phyloP scores from a whole-genome alignment of 495 filamentous ascomycete species.

The Delitschia confertaspora region DNA sequence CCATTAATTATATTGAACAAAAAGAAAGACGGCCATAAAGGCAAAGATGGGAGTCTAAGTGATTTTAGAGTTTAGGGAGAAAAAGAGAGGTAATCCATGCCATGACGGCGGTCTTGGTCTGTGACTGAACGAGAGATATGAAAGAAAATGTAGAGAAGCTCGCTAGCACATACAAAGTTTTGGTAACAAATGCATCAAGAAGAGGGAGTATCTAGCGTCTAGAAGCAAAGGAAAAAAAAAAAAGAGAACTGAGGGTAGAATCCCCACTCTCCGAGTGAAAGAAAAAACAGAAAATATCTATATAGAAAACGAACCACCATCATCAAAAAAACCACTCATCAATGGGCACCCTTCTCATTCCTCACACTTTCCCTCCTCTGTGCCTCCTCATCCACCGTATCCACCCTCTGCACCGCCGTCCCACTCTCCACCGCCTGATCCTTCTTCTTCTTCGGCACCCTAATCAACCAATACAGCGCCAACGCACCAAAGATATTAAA shows the following conservation, averaged over 20 bases:
- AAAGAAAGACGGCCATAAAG: neutral
- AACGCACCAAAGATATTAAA: conserved; percentile 35
- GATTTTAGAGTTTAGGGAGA: neutral
- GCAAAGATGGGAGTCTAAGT: neutral
- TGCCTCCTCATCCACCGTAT: neutral
- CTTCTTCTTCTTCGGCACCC: conserved; percentile 35
- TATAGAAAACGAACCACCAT: no score
- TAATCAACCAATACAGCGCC: conserved; percentile 34
- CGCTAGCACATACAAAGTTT: no score
- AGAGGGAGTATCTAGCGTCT: neutral
- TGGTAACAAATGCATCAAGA: no score
- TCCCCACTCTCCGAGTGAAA: no score
- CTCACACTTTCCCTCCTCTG: neutral
- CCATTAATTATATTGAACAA: neutral
- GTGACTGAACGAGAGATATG: no score
- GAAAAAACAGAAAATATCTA: no score
- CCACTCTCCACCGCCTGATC: conserved; percentile 21
- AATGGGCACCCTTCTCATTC: neutral
- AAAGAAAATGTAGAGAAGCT: no score
- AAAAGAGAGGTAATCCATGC: neutral
- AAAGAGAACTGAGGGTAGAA: neutral
- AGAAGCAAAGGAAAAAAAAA: neutral
- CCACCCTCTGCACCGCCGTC: neutral
- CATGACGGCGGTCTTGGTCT: neutral
- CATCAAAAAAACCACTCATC: neutral